phyloP scores from a whole-genome alignment of 257 asterid species.

The Verbena officinalis region DNA sequence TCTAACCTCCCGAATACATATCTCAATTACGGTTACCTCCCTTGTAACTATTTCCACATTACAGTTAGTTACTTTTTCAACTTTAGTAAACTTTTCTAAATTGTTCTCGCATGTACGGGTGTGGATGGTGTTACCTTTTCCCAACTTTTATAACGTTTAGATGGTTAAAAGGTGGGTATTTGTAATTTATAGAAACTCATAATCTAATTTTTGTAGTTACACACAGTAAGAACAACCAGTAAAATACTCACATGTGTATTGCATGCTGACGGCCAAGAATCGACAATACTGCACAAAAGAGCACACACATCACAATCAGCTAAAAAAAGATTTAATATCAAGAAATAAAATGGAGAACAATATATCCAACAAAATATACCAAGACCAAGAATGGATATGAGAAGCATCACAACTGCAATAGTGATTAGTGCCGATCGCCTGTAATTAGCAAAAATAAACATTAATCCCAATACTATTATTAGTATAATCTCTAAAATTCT shows the following conservation, averaged over 20 bases:
- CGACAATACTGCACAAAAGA: constrained; percentile 62
- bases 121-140: too few species aligned
- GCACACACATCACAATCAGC: constrained; percentile 17
- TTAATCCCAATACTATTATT: constrained; percentile 1
- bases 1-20: too few species aligned
- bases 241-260: constrained; percentile 64
- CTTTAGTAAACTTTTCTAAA: too few species aligned
- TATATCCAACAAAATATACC: constrained; percentile 51
- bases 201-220: too few species aligned
- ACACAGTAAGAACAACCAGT: neutral
- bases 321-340: neutral
- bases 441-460: constrained; percentile 25
- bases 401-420: constrained; percentile 82
- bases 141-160: too few species aligned
- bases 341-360: neutral
- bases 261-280: constrained; percentile 78
- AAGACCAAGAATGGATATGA: constrained; percentile 79
- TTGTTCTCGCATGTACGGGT: too few species aligned
- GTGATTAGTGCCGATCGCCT: constrained; percentile 74
- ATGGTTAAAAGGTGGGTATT: neutral
- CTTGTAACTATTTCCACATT: too few species aligned
- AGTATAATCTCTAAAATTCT: neutral
- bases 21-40: too few species aligned
- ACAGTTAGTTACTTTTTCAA: too few species aligned
- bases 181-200: too few species aligned